Base-by-base conservation (phyloP, 2,329 filamentous ascomycete genomes). In the Fonsecaea monophora region DNA sequence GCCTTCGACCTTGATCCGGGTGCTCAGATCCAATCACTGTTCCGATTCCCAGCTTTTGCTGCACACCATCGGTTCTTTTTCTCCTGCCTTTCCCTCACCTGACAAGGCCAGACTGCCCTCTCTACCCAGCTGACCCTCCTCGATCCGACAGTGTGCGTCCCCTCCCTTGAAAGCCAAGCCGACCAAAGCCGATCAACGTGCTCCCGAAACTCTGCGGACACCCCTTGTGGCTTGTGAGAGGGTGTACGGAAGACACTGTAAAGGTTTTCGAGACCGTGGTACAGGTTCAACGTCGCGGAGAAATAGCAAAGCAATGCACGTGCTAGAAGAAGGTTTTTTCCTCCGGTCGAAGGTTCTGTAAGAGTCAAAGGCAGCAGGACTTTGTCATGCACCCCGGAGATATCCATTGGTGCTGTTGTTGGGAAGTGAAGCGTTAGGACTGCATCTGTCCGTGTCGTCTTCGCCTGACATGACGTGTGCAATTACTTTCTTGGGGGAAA, bases 31-130 rank as follows among this genome's bases (percentile, higher is more conserved):
- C 68, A 70, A 70, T 70, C 57, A 53, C 37, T 35, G 34, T 4
- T 37, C 32, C n/a, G 35, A n/a, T 35, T 67, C 60, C 62, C 35
- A 58, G 56, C 34, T 61, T 63, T 64, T 55, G 12, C 48, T 55
- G 37, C 65, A 63, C 65, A 62, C 65, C 60, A 60, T 68, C 65
- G 50, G 54, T 53, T 53, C 21, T 32, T 62, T 60, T 60, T 58
- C 50, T 60, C 25, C 32, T 18, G 12, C 54, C 48, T 53, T 48
- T 50, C 42, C 10, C 25, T 35, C 62, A 50, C 60, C 62, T 55
- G 38, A 48, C 37, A 30, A 60, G 62, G 58, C 62, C 65, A 60
- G 42, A 67, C 53, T 37, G 35, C 59, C 55, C 53, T 64, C 45
- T 38, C 25, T 53, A 30, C 45, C 42, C 25, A 40, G 34, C 55